Conservation (phyloP, 2,329 filamentous ascomycete species). For the Fusarium ramigenum region DNA sequence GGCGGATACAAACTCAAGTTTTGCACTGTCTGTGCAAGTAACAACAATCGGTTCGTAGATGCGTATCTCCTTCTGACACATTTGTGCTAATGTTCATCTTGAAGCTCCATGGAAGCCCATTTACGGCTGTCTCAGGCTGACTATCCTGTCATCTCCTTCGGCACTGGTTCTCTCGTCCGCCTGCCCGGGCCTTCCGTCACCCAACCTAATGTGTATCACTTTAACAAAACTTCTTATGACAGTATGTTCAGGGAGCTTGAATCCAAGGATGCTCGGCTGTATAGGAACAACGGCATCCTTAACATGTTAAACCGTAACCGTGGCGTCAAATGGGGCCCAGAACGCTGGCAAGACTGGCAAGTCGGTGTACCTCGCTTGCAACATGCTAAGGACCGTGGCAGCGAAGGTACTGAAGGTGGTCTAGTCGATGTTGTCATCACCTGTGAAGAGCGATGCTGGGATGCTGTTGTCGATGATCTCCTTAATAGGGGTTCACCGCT, state of each 20-base stretch:
- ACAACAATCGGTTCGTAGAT: slow-evolving; percentile 83
- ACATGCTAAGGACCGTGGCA: slow-evolving; percentile 79
- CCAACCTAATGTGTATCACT: slow-evolving; percentile 96
- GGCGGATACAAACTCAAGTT: slow-evolving; percentile 90
- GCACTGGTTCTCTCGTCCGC: slow-evolving; percentile 92
- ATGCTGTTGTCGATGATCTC: slow-evolving; percentile 94
- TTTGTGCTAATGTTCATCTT: slow-evolving; percentile 1
- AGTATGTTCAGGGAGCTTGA: slow-evolving; percentile 93
- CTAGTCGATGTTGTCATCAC: slow-evolving; percentile 95
- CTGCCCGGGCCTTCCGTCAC: slow-evolving; percentile 90
- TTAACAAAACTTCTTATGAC: slow-evolving; percentile 96
- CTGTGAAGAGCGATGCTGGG: slow-evolving; percentile 98
- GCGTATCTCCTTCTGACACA: background rate
- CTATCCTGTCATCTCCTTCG: slow-evolving; percentile 98
- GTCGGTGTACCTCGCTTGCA: slow-evolving; percentile 85
- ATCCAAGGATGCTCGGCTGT: slow-evolving; percentile 85
- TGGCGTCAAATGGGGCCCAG: slow-evolving; percentile 91
- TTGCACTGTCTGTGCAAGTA: slow-evolving; percentile 98
- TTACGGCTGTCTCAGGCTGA: slow-evolving; percentile 84
- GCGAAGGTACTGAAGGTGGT: slow-evolving; percentile 83
- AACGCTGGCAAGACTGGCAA: slow-evolving; percentile 98
- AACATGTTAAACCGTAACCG: slow-evolving; percentile 96
- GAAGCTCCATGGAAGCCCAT: slow-evolving; percentile 88
- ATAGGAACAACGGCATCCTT: slow-evolving; percentile 89
- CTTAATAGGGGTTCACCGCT: slow-evolving; percentile 85